Evolutionary conservation across 768 basidiomycete genomes (phyloP).

Genomic region (Terana coerulea): DNA sequence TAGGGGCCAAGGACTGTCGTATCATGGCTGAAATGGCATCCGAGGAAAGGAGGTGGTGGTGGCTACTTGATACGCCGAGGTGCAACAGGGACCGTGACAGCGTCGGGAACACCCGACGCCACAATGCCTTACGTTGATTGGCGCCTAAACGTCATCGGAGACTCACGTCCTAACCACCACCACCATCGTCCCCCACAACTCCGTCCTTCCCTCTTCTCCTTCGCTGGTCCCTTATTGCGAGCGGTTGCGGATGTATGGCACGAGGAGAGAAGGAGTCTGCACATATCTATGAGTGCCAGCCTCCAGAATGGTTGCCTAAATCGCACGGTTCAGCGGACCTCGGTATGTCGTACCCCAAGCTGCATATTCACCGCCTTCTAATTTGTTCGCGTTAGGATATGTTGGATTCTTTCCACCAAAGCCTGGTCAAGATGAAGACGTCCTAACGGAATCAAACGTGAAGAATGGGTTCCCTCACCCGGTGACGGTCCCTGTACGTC

Average conservation of each 20-base stretch:
- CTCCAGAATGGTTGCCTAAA: conserved; percentile 71
- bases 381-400: conserved; percentile 47
- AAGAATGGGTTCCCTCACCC: conserved; percentile 59
- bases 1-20: conserved; percentile 54
- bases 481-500: conserved; percentile 55
- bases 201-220: no score
- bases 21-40: conserved; percentile 33
- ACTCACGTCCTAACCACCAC: no score
- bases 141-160: no score
- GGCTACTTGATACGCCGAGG: background rate
- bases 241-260: conserved; percentile 19
- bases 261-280: conserved; percentile 29
- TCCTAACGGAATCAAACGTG: conserved; percentile 59
- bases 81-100: no score
- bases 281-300: conserved; percentile 60
- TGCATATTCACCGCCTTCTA: background rate
- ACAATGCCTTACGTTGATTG: no score
- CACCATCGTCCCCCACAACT: no score
- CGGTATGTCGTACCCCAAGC: conserved; percentile 37
- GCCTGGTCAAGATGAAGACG: conserved; percentile 72
- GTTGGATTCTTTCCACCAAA: conserved; percentile 74
- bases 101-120: no score
- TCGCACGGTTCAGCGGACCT: conserved; percentile 66
- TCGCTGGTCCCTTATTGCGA: no score
- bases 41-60: background rate